Conservation (phyloP, 768 basidiomycete species). For the Tremella yokohamensis region DNA sequence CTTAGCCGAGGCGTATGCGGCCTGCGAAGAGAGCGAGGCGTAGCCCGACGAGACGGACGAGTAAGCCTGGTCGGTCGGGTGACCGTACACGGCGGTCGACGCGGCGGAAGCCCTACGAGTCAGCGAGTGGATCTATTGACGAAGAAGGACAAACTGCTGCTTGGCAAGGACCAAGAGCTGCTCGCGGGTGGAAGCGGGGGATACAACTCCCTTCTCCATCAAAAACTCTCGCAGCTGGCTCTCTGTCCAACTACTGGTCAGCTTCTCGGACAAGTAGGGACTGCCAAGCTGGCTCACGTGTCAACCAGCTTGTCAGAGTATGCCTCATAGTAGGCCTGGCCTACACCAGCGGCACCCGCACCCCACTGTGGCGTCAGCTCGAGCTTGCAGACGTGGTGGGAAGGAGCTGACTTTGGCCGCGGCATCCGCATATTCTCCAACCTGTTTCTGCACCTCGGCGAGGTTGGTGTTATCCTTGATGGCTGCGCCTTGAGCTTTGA, state of each 20-base stretch:
- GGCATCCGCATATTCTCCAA: constrained; percentile 49
- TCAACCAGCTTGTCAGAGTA: constrained; percentile 66
- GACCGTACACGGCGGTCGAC: constrained; percentile 57
- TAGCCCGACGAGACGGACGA: constrained; percentile 27
- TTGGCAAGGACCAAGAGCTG: constrained; percentile 75
- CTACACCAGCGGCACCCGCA: constrained; percentile 40
- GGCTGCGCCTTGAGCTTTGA: constrained; percentile 63
- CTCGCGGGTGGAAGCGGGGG: constrained; percentile 73
- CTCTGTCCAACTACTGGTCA: constrained; percentile 66
- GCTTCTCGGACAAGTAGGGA: background rate
- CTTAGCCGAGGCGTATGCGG: constrained; percentile 47
- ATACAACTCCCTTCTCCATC: constrained; percentile 79
- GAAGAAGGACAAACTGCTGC: constrained; percentile 53
- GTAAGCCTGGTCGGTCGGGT: constrained; percentile 52
- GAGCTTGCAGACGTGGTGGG: constrained; percentile 9
- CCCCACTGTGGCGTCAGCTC: constrained; percentile 31
- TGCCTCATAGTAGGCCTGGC: constrained; percentile 50
- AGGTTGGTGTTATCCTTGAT: constrained; percentile 54
- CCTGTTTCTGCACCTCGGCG: constrained; percentile 54
- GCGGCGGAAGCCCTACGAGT: constrained; percentile 58
- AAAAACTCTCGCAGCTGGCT: constrained; percentile 74
- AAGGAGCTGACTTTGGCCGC: constrained; percentile 44
- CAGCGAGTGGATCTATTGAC: background rate
- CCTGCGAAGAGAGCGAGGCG: constrained; percentile 33
- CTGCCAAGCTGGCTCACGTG: constrained; percentile 38